A percentile compares a stretch with the other conserved stretches of the same genome.
These are phyloP conservation scores for Scolecobasidium constrictum DNA, from an alignment of 2,329 filamentous ascomycete genomes.

Conservation along the genomic window DNA sequence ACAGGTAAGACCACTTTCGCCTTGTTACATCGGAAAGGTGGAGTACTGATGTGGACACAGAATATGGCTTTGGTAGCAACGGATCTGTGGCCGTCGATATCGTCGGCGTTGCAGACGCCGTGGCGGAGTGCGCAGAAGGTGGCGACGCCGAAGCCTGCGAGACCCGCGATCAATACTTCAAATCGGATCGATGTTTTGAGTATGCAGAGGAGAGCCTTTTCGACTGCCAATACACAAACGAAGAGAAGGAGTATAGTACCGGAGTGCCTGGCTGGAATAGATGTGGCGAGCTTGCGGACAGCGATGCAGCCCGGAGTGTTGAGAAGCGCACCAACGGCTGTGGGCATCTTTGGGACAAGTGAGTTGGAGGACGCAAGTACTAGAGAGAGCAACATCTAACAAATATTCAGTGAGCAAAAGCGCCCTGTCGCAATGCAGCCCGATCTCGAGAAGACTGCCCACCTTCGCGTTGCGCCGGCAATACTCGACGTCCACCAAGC, in stretches of 20 bases:
- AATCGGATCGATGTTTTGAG: conserved; percentile 11
- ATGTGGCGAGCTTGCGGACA: not conserved
- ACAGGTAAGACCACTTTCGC: not conserved
- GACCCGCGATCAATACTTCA: conserved; percentile 10
- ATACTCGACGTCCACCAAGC: conserved; percentile 24
- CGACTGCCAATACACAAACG: not conserved
- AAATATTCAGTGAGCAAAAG: conserved; percentile 19
- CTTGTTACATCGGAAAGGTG: too few species aligned
- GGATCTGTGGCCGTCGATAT: conserved; percentile 30
- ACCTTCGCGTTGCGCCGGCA: conserved; percentile 17
- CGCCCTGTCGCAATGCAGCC: conserved; percentile 22
- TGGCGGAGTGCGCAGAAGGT: conserved; percentile 20
- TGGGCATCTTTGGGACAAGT: conserved; percentile 14
- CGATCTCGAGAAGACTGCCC: conserved; percentile 20
- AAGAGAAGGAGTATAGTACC: not conserved
- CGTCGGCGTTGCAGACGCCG: conserved; percentile 23
- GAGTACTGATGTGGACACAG: conserved; percentile 21
- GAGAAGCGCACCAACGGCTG: conserved; percentile 1
- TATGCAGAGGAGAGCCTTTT: not conserved
- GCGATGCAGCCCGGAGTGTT: not conserved
- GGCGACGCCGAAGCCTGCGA: conserved; percentile 13
- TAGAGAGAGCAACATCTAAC: conserved; percentile 10
- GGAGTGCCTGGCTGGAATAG: conserved; percentile 2
- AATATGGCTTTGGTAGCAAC: conserved; percentile 28
- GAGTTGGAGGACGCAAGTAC: conserved; percentile 9